Conservation (phyloP, 345 rosid species). For the Eucalyptus curtisii region DNA sequence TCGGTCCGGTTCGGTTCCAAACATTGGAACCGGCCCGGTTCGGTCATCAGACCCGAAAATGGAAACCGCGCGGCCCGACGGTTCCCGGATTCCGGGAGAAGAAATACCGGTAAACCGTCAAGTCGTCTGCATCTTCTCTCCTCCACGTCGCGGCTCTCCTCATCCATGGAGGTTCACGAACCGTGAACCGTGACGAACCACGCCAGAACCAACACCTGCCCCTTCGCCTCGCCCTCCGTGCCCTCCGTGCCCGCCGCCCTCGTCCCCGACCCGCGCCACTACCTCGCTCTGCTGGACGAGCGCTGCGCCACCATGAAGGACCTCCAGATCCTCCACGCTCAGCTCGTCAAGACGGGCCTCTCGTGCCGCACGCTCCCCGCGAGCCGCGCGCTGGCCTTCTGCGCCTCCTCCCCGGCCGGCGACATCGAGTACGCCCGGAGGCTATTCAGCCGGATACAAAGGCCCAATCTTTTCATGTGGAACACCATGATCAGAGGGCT, state of each 20-base stretch:
- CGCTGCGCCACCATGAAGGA: constrained; percentile 46
- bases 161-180: not conserved
- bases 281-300: constrained; percentile 36
- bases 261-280: constrained; percentile 14
- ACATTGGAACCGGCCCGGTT: not conserved
- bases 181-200: not conserved
- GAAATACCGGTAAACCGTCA: not conserved
- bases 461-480: constrained; percentile 57
- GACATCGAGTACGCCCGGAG: constrained; percentile 54
- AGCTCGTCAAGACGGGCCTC: constrained; percentile 61
- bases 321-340: constrained; percentile 53
- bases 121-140: not conserved
- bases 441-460: constrained; percentile 28
- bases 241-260: constrained; percentile 15
- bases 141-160: not conserved
- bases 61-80: not conserved
- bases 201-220: not conserved
- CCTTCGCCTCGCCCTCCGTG: constrained; percentile 4
- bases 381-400: constrained; percentile 65
- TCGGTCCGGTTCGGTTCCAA: not conserved
- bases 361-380: constrained; percentile 27
- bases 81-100: not conserved
- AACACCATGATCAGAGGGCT: constrained; percentile 65
- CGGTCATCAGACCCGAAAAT: not conserved
- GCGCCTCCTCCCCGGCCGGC: constrained; percentile 36